phyloP scores from a whole-genome alignment of 129 eudicot species.

The Helichrysum umbraculigerum region DNA sequence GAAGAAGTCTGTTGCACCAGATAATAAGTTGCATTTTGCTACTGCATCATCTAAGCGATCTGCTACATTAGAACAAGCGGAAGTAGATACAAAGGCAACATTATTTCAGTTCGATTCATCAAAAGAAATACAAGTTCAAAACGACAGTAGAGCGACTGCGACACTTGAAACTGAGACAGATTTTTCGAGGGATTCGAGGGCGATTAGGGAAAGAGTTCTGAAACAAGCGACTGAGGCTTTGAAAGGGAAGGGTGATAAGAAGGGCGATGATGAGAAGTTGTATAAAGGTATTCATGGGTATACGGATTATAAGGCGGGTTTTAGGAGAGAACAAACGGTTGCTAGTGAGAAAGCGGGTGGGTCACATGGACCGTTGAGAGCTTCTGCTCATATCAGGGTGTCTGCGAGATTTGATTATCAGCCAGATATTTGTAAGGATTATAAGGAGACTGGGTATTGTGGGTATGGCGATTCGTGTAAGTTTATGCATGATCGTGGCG shows the following conservation, averaged over 20 bases:
- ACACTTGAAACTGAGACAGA: constrained; percentile 91
- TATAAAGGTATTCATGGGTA: constrained; percentile 88
- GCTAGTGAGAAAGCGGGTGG: constrained; percentile 98
- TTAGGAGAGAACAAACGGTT: constrained; percentile 86
- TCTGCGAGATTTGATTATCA: constrained; percentile 94
- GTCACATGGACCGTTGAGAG: constrained; percentile 92
- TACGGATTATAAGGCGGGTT: constrained; percentile 90
- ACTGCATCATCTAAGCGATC: constrained; percentile 52
- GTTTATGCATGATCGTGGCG: constrained; percentile 99
- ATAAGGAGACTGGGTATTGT: constrained; percentile 90
- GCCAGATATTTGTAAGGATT: constrained; percentile 96
- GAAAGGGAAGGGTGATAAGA: constrained; percentile 54
- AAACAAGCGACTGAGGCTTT: constrained; percentile 76
- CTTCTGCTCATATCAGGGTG: constrained; percentile 95
- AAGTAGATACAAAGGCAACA: constrained; percentile 43
- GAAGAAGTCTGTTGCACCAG: constrained; percentile 47
- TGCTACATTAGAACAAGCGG: constrained; percentile 26
- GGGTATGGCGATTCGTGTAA: constrained; percentile 98
- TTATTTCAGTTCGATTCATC: constrained; percentile 82
- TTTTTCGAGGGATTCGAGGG: constrained; percentile 75
- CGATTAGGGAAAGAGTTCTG: constrained; percentile 79
- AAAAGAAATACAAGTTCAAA: constrained; percentile 84
- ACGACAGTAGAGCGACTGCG: constrained; percentile 94
- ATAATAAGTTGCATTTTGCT: constrained; percentile 68
- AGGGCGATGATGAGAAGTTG: constrained; percentile 52